Base-by-base conservation (phyloP, 2,329 filamentous ascomycete genomes). In the Diaporthe destruens region DNA sequence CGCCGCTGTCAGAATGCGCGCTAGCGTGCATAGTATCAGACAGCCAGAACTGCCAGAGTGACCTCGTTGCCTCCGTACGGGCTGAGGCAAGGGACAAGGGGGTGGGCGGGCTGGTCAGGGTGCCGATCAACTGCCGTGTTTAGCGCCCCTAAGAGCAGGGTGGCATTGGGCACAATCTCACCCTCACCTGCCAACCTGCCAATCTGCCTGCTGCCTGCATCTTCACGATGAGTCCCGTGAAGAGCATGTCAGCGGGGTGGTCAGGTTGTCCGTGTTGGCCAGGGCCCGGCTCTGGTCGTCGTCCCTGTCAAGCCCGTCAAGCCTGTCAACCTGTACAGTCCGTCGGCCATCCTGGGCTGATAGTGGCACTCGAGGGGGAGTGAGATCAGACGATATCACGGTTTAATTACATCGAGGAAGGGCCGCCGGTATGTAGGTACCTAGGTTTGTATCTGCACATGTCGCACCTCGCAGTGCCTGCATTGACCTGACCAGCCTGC, bases 121-220 rank as follows among this genome's bases (percentile, higher is more conserved):
- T 66, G 61, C 49, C 61, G 61, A 66, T 66, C 61, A 66, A 66
- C 61, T 66, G 61, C 61, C 61, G 61, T 39, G 47, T 66, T 66
- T 66, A 66, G 61, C 61, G 61, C 47, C 29, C n/a, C 61, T 66
- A 66, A 66, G 25, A 39, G 47, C 61, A 66, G 61, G 61, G 61
- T 53, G 61, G 61, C 61, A 66, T 66, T 66, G 61, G 61, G 61
- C 47, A 66, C 47, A 66, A 66, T 66, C 61, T 66, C 61, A 66
- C 61, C n/a, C n/a, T n/a, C n/a, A n/a, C n/a, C n/a, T n/a, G n/a
- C n/a, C n/a, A n/a, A n/a, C n/a, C n/a, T n/a, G n/a, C n/a, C n/a
- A n/a, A n/a, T n/a, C n/a, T n/a, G n/a, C n/a, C n/a, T n/a, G n/a
- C n/a, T n/a, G n/a, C n/a, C 61, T 66, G 61, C 61, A 66, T 47